Percentiles rank a stretch among this genome's conserved stretches.
phyloP scores from a whole-genome alignment of 2,329 filamentous ascomycete species.

The Sphaerulina musiva region DNA sequence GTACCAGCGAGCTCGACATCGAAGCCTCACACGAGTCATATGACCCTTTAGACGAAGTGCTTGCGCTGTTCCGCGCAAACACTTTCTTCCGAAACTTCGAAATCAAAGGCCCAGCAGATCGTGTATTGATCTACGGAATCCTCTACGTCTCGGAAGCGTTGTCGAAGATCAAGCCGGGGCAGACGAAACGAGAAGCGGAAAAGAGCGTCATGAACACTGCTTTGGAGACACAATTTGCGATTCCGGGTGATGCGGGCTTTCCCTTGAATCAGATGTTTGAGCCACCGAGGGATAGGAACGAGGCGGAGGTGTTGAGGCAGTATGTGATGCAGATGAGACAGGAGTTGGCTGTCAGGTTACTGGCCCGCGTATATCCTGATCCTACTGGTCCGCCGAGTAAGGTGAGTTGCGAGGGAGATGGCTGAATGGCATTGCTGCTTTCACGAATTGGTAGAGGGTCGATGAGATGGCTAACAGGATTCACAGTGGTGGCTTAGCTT shows the following conservation, averaged over 20 bases:
- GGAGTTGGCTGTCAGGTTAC: conserved; percentile 74
- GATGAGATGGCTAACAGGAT: conserved; percentile 24
- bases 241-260: conserved; percentile 88
- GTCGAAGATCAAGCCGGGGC: conserved; percentile 72
- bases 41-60: conserved; percentile 90
- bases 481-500: conserved; percentile 98
- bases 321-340: conserved; percentile 91
- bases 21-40: conserved; percentile 89
- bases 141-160: conserved; percentile 89
- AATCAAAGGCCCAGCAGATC: conserved; percentile 91
- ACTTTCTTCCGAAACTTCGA: conserved; percentile 99
- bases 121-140: conserved; percentile 93
- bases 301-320: conserved; percentile 79
- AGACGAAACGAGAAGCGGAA: conserved; percentile 59
- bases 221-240: conserved; percentile 86
- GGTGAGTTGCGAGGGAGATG: conserved; percentile 34
- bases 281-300: conserved; percentile 74
- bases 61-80: conserved; percentile 91
- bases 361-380: conserved; percentile 82
- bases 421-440: not conserved
- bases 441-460: too few relatives aligned
- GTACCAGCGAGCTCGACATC: conserved; percentile 51
- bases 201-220: conserved; percentile 82
- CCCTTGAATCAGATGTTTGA: conserved; percentile 97
- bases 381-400: conserved; percentile 57